Conservation (phyloP, 1,284 basidiomycete genomes). For the Ceratobasidium sp. region DNA sequence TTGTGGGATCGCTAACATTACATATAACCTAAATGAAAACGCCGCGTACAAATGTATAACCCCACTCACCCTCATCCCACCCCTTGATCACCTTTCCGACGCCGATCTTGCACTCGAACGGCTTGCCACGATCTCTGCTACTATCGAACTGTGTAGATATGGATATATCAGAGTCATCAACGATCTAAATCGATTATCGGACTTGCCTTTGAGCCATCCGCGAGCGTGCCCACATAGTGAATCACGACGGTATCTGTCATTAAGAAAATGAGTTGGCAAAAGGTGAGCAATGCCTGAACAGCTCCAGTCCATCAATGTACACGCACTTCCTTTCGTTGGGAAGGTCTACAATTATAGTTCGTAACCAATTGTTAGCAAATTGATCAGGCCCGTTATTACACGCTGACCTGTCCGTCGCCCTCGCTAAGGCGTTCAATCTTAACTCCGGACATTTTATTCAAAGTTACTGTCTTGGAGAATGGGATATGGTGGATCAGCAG, state of each 20-base stretch:
- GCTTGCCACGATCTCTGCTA: slow-evolving; percentile 54
- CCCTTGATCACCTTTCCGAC: slow-evolving; percentile 84
- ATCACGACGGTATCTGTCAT: slow-evolving; percentile 62
- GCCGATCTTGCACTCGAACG: slow-evolving; percentile 80
- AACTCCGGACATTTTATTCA: no score
- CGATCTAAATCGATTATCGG: no score
- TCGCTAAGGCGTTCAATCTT: slow-evolving; percentile 49
- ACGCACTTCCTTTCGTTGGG: slow-evolving; percentile 60
- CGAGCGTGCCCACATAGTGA: slow-evolving; percentile 74
- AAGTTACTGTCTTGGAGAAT: no score
- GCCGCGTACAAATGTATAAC: not conserved
- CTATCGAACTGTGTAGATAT: slow-evolving; percentile 41
- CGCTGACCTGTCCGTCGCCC: slow-evolving; percentile 54
- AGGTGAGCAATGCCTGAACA: slow-evolving; percentile 45
- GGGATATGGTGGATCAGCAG: no score
- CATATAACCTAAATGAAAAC: slow-evolving; percentile 8
- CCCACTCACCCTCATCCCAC: slow-evolving; percentile 83
- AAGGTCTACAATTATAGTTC: slow-evolving; percentile 51
- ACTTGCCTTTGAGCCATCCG: slow-evolving; percentile 56
- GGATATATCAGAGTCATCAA: no score
- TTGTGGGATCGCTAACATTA: slow-evolving; percentile 73
- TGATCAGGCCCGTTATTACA: no score
- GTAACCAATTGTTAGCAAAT: no score
- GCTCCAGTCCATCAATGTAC: slow-evolving; percentile 12
- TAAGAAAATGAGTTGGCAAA: slow-evolving; percentile 39